These are phyloP conservation scores for Phyllosticta citribraziliensis DNA, from an alignment of 2,329 filamentous ascomycete genomes.

Conservation along the genomic window DNA sequence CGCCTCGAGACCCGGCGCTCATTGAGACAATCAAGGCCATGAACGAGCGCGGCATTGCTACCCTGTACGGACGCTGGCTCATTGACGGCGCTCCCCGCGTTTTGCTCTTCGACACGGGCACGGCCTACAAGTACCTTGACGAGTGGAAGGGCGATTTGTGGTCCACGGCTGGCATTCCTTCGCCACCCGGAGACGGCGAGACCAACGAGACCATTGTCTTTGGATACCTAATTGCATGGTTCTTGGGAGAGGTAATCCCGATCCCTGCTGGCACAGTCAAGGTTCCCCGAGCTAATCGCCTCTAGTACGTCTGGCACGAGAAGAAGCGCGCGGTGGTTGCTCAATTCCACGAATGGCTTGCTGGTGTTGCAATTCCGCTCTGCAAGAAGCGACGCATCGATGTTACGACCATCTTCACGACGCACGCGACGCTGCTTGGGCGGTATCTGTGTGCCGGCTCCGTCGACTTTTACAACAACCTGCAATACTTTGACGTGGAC, in stretches of 20 bases:
- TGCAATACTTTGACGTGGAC: constrained; percentile 94
- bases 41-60: constrained; percentile 81
- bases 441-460: constrained; percentile 95
- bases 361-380: constrained; percentile 84
- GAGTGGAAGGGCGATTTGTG: constrained; percentile 98
- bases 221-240: constrained; percentile 96
- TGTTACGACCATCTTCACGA: constrained; percentile 96
- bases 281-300: constrained; percentile 13
- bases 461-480: constrained; percentile 98
- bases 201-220: constrained; percentile 97
- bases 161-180: constrained; percentile 88
- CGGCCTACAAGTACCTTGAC: constrained; percentile 79
- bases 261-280: background rate
- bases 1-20: constrained; percentile 71
- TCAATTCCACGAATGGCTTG: constrained; percentile 98
- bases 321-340: constrained; percentile 87
- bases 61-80: constrained; percentile 91
- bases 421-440: constrained; percentile 88
- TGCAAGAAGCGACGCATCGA: constrained; percentile 92
- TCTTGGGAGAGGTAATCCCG: constrained; percentile 75
- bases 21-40: constrained; percentile 80
- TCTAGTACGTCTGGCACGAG: constrained; percentile 84
- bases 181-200: constrained; percentile 81
- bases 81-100: constrained; percentile 94
- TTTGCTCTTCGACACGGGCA: constrained; percentile 88